These are phyloP conservation scores for Xylariaceae sp. DNA, from an alignment of 2,329 filamentous ascomycete species.

Conservation along the genomic window DNA sequence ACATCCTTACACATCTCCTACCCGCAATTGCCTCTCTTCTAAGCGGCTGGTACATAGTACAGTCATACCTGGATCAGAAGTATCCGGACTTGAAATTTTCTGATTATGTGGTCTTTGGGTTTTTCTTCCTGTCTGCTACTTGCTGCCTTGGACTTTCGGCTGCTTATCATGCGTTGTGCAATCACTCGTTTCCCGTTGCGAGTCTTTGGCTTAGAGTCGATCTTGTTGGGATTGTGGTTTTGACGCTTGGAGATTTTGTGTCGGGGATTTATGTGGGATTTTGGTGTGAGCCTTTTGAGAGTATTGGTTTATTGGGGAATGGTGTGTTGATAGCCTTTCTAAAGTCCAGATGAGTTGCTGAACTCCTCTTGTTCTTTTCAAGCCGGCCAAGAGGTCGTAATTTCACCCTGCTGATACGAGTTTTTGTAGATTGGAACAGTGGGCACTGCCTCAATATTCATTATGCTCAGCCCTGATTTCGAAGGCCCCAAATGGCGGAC, in stretches of 20 bases:
- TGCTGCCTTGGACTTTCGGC: slow-evolving; percentile 52
- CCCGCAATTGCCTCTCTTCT: slow-evolving; percentile 41
- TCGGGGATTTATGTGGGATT: slow-evolving; percentile 63
- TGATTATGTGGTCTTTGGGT: slow-evolving; percentile 52
- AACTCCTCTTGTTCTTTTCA: no score
- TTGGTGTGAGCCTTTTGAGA: slow-evolving; percentile 48
- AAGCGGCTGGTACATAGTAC: slow-evolving; percentile 37
- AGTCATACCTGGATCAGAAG: slow-evolving; percentile 30
- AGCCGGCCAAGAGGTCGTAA: not conserved
- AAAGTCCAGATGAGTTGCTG: slow-evolving; percentile 21
- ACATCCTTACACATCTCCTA: slow-evolving; percentile 66
- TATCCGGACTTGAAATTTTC: slow-evolving; percentile 42
- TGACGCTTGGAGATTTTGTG: slow-evolving; percentile 65
- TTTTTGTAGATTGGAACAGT: slow-evolving; percentile 33
- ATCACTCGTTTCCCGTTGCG: slow-evolving; percentile 59
- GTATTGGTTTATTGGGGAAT: slow-evolving; percentile 60
- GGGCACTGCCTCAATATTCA: slow-evolving; percentile 30
- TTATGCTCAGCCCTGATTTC: slow-evolving; percentile 34
- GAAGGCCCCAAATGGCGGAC: slow-evolving; percentile 35
- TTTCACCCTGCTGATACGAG: not conserved
- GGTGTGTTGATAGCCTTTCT: slow-evolving; percentile 34
- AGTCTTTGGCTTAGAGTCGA: slow-evolving; percentile 63
- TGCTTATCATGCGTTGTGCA: slow-evolving; percentile 62
- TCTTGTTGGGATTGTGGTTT: slow-evolving; percentile 64
- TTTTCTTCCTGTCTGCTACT: slow-evolving; percentile 52